Conservation (phyloP, 352 stramenopile genomes). For the Phytophthora fragariae region DNA sequence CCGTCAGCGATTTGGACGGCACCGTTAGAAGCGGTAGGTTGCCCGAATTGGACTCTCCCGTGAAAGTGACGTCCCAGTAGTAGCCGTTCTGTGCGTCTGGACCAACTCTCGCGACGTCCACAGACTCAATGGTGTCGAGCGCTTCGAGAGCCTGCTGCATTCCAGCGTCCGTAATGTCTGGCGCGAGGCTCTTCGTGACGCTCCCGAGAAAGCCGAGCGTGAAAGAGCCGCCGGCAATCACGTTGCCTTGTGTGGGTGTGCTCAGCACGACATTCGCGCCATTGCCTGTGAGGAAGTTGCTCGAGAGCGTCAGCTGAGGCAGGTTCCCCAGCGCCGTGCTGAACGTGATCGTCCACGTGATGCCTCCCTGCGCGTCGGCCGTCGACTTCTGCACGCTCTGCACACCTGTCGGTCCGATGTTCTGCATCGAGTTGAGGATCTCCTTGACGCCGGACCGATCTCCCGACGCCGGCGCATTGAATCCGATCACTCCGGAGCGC, state of each 20-base stretch:
- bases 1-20: conserved; percentile 46
- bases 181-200: conserved; percentile 87
- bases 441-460: conserved; percentile 63
- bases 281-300: conserved; percentile 73
- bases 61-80: conserved; percentile 85
- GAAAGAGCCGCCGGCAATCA: conserved; percentile 90
- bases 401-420: conserved; percentile 67
- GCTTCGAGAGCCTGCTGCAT: conserved; percentile 73
- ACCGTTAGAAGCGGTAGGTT: conserved; percentile 69
- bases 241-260: conserved; percentile 67
- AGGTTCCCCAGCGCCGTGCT: conserved; percentile 66
- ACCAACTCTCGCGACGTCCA: conserved; percentile 63
- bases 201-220: conserved; percentile 91
- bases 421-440: conserved; percentile 85
- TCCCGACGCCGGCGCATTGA: conserved; percentile 66
- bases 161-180: conserved; percentile 72
- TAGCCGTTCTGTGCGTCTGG: conserved; percentile 70
- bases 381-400: conserved; percentile 65
- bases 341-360: conserved; percentile 94
- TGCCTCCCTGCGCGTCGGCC: conserved; percentile 86
- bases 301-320: conserved; percentile 66
- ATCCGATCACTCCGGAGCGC: conserved; percentile 93
- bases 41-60: conserved; percentile 67
- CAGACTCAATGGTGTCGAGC: conserved; percentile 65
- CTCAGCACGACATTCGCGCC: conserved; percentile 74